Conservation (phyloP, 2,329 filamentous ascomycete species). For the Alternaria arborescens region DNA sequence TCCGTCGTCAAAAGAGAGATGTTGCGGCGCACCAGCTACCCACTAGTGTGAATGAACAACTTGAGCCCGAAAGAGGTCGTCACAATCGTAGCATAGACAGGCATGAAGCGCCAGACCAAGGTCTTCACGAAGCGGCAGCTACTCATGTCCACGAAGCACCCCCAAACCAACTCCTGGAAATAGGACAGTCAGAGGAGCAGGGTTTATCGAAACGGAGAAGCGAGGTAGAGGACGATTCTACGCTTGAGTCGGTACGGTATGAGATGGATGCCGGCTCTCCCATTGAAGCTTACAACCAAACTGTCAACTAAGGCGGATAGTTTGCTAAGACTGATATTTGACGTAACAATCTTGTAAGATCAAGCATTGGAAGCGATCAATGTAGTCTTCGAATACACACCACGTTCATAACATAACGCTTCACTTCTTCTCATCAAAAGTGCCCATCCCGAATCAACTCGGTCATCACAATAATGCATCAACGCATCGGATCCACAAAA, state of each 20-base stretch:
- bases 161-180: not conserved
- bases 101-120: not conserved
- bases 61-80: not conserved
- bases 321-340: not conserved
- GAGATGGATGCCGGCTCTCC: not conserved
- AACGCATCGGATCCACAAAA: not conserved
- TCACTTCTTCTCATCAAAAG: not conserved
- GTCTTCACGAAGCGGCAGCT: not conserved
- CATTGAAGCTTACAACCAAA: not conserved
- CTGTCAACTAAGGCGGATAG: not conserved
- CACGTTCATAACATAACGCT: not conserved
- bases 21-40: not conserved
- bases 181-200: not conserved
- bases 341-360: not conserved
- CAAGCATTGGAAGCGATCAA: not conserved
- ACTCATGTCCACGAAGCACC: not conserved
- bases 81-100: not conserved
- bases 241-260: not conserved
- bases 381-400: not conserved
- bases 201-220: not conserved
- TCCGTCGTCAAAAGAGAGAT: slow-evolving; percentile 5
- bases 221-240: not conserved
- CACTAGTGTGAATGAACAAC: not conserved
- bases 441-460: not conserved
- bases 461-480: not conserved